Base-by-base conservation (phyloP, 352 stramenopile genomes). In the Globisporangium acanthophoron region DNA sequence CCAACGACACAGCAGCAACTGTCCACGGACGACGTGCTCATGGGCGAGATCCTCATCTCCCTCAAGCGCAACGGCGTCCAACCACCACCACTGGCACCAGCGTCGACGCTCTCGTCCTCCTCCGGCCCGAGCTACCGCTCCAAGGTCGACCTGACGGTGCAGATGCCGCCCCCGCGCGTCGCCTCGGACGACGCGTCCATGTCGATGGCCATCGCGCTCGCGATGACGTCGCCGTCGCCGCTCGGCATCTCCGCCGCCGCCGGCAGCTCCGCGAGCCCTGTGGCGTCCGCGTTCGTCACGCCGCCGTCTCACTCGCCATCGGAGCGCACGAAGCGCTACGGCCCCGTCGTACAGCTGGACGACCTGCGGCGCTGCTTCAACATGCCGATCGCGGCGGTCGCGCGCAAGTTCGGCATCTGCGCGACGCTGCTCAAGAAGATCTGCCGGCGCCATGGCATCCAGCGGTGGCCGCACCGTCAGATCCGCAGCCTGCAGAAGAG, bases 361-460 rank as follows among this genome's bases (percentile, higher is more conserved):
- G 80, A 91, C 56, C 64, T 94, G 47, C 74, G 79, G 27, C 70
- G 74, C 58, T 90, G 83, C 62, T 94, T 94, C 59, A 90, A 92
- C 65, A 90, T 91, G 78, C 84, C 84, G 58, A 88, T 94, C 61
- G 81, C 81, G 3, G 75, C 75, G 0, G 84, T 94, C 37, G 81
- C 81, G 37, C 80, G 78, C 52, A 85, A 90, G 62, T 92, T 93
- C 61, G 84, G 84, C 45, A 92, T 93, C 67, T 93, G 84, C 58
- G 83, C 79, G n/a, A 93, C 84, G 35, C 61, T 92, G 31, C 68
- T 93, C 58, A 93, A 93, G 70, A 92, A 91, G 66, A 90, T 90
- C 56, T 94, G 84, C 52, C 74, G 84, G 2, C 81, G 81, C 35
- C 75, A 92, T 50, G 81, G 81, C 45, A 94, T 94, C 63, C 81